These are phyloP conservation scores for Exobasidium rhododendri DNA, from an alignment of 1,284 basidiomycete genomes.

Conservation along the genomic window DNA sequence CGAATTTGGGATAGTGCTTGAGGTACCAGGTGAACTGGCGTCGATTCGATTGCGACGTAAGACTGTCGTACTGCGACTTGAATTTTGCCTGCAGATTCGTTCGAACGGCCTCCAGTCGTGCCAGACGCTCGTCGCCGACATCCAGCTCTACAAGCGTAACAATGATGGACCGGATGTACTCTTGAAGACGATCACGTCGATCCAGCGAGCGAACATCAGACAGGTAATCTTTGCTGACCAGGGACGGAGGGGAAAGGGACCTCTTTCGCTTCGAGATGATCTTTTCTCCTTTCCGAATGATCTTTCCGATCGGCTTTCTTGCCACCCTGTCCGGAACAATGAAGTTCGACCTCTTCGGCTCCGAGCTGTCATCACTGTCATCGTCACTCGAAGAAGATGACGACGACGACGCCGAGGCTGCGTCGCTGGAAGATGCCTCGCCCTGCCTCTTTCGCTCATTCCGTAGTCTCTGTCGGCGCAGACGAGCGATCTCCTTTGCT, in stretches of 20 bases:
- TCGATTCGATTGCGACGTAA: constrained; percentile 24
- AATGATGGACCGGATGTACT: constrained; percentile 1
- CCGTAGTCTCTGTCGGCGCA: neutral
- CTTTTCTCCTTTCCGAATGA: neutral
- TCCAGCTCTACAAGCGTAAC: neutral
- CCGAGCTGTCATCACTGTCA: neutral
- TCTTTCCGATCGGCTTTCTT: neutral
- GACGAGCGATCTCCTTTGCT: constrained; percentile 20
- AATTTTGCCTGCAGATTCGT: neutral
- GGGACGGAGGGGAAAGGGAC: neutral
- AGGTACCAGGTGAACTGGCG: constrained; percentile 39
- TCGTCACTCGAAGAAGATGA: neutral
- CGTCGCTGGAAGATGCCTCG: neutral
- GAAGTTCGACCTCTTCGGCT: neutral
- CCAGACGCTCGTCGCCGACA: neutral
- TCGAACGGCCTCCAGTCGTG: neutral
- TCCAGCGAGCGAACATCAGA: neutral
- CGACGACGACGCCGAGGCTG: neutral
- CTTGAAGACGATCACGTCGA: neutral
- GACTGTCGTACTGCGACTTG: neutral
- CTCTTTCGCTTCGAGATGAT: neutral
- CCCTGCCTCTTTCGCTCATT: neutral
- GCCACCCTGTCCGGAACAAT: neutral
- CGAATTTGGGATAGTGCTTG: constrained; percentile 24
- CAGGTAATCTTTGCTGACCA: constrained; percentile 5